Evolutionary conservation across 257 asterid genomes (phyloP), one percentile per base, ranked within the genome.

Genomic region (Solanum ahanhuiri): DNA sequence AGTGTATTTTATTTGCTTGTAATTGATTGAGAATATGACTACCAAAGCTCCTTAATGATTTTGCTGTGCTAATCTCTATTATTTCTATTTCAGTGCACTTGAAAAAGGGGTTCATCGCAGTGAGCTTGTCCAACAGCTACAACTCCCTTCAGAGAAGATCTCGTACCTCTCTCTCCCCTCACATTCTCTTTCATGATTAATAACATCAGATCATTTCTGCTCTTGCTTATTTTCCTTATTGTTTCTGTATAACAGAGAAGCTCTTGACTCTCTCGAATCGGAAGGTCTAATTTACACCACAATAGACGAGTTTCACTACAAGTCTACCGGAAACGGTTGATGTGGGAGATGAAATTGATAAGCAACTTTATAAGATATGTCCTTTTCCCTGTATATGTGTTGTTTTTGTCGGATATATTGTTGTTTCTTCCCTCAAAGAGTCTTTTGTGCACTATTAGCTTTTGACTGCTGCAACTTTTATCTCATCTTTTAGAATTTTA

Each of bases 201-300:
- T 85, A 39, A 69, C 85, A 22, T 86, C 39, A 34, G 17, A 81
- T 77, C 31, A 48, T 84, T 66, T 66, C 15, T 17, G 79, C 75
- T 43, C n/a, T 85, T 71, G 58, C 64, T 28, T 39, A 41, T 86
- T 69, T 64, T n/a, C 5, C 82, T 43, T 28, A 5, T 28, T 48
- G 54, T 87, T 89, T 86, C 51, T 54, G 87, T 87, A 25, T 82
- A 58, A 83, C 98, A 96, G 98, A 83, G 92, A 89, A 88, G 95
- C 94, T 58, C 89, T 95, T 10, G 93, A 92, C 60, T 30, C 86
- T 12, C 92, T 96, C 87, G 98, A 91, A 83, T 20, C 89, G 2
- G 99, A 96, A 87, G 98, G 98, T 83, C 89, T 91, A 6, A 85
- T 91, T 87, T 95, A 94, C 87, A 88, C 98, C n/a, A 93, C 98